Percentiles rank a stretch among this genome's conserved stretches.
Conservation (phyloP, 345 rosid genomes). For the Corymbia maculata region DNA sequence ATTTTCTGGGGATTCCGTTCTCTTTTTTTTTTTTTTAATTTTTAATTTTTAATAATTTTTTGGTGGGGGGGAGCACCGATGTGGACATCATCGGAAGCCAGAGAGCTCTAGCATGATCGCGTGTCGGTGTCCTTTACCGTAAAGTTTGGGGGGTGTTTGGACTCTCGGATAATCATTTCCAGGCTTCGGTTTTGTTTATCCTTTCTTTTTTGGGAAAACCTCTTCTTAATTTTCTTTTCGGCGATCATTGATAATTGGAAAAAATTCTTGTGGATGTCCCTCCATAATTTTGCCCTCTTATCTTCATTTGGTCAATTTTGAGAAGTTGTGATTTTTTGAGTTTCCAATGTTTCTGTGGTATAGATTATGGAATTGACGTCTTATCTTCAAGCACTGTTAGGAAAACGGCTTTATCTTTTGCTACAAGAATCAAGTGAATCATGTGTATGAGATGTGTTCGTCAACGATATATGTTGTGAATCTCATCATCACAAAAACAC, state of each 20-base stretch:
- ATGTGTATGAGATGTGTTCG: rapidly evolving
- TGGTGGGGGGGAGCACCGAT: neutral
- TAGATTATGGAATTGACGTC: neutral
- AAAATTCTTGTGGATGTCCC: neutral
- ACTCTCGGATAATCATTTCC: neutral
- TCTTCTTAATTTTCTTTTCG: neutral
- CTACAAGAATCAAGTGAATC: neutral
- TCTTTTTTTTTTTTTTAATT: neutral
- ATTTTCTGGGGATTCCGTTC: neutral
- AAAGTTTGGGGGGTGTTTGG: neutral
- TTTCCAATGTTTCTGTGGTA: too few relatives aligned
- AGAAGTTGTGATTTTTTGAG: neutral
- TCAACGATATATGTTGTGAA: neutral
- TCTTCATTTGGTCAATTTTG: neutral
- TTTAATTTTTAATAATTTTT: neutral
- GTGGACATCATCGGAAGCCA: neutral
- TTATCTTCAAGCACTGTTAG: rapidly evolving
- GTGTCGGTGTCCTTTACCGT: neutral
- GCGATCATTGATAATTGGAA: neutral
- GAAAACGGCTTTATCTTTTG: neutral
- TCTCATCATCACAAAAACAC: neutral
- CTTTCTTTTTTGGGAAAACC: neutral
- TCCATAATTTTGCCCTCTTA: neutral
- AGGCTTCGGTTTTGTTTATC: neutral
- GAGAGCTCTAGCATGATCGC: neutral